Base-by-base conservation (phyloP, 2,329 filamentous ascomycete species). In the Venturia carpophila region DNA sequence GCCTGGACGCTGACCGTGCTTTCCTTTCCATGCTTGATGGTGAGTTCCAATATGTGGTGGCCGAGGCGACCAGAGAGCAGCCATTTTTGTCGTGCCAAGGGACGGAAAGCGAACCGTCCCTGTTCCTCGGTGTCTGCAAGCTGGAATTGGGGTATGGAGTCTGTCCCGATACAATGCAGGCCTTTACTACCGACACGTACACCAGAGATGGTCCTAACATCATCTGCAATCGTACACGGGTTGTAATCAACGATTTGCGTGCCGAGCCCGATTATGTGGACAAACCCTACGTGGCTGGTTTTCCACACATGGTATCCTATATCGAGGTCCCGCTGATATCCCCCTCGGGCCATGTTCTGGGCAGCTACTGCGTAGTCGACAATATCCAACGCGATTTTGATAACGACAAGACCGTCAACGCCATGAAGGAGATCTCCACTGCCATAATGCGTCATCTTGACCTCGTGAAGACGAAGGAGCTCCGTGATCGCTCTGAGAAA, bases 41-140 rank as follows among this genome's bases (percentile, higher is more conserved):
- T 30, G 73, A 79, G 10, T 75, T 72, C 27, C 79, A 82, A 67
- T 82, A 79, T 66, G 77, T 82, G 30, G 71, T 83, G n/a, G 79
- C 79, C 21, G 81, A 83, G 69, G 77, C 79, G n/a, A 81, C 79
- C 45, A 30, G 64, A 34, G 19, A 19, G 3, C 62, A 64, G 9
- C 39, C 62, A 42, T 15, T 24, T 19, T 30, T 37, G 42, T 39
- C 39, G 21, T 30, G 62, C 10, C 19, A n/a, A n/a, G 21, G 7
- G 7, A 30, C 39, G 37, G 17, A 55, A 27, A 27, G 61, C 9
- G 64, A 65, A 21, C n/a, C 63, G 15, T 30, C 39, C 5, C 27
- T 65, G 15, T 52, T 62, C 21, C 24, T 65, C 24, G 64, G 64
- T 34, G 58, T 65, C 24, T 61, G 61, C 11, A 62, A 56, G 47